Evolutionary conservation across 495 filamentous ascomycete species (phyloP).

Genomic region (Podospora pseudopauciseta): DNA sequence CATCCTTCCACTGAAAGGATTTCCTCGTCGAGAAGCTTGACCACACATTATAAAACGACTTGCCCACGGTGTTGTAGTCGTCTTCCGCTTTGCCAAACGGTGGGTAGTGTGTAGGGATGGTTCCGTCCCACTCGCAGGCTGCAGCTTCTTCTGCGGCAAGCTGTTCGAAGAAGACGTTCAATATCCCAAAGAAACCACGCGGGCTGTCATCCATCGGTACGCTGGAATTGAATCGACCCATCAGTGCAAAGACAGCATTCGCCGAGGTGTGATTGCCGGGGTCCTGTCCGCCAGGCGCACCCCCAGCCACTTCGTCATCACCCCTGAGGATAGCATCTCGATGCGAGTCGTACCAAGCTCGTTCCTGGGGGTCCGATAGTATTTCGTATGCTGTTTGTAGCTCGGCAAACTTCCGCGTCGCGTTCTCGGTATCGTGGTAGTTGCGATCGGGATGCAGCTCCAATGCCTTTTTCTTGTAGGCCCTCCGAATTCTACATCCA

Average conservation of each 20-base stretch:
- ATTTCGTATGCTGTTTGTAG: conserved; percentile 92
- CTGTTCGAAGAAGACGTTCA: conserved; percentile 69
- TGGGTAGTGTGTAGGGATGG: conserved; percentile 60
- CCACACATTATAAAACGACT: conserved; percentile 81
- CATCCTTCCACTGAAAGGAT: conserved; percentile 83
- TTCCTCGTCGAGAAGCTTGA: conserved; percentile 78
- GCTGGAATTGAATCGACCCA: conserved; percentile 70
- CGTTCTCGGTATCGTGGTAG: conserved; percentile 74
- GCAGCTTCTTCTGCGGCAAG: conserved; percentile 77
- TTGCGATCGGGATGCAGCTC: conserved; percentile 96
- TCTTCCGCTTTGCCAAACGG: conserved; percentile 70
- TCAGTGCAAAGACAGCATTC: conserved; percentile 67
- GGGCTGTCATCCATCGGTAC: conserved; percentile 73
- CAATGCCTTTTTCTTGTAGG: conserved; percentile 84
- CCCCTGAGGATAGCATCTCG: conserved; percentile 75
- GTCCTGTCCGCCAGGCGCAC: conserved; percentile 52
- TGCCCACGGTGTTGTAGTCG: conserved; percentile 65
- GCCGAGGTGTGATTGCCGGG: conserved; percentile 69
- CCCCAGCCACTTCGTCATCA: conserved; percentile 46
- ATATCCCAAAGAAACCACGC: conserved; percentile 75
- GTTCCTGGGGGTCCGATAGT: conserved; percentile 90
- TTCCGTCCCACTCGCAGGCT: conserved; percentile 64
- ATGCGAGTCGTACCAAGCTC: conserved; percentile 97
- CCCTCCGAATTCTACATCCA: conserved; percentile 75
- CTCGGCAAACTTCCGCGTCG: conserved; percentile 83